Percentiles rank a stretch among this genome's conserved stretches.
phyloP scores from a whole-genome alignment of 495 filamentous ascomycete species.

The Aspergillus campestris region DNA sequence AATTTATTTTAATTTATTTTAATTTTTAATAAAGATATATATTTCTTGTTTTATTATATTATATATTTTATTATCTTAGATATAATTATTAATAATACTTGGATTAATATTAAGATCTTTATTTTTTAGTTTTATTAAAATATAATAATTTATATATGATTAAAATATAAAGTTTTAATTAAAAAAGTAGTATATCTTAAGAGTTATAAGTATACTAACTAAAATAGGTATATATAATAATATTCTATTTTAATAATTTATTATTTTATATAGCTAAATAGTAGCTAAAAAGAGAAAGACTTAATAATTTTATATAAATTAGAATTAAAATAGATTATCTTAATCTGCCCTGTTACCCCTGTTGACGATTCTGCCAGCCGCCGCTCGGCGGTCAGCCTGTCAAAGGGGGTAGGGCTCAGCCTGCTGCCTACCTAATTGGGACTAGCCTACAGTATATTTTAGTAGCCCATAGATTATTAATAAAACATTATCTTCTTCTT shows the following conservation, averaged over 20 bases:
- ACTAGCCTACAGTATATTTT: neutral
- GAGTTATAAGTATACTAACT: too few relatives aligned
- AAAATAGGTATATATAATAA: too few relatives aligned
- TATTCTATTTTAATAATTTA: too few relatives aligned
- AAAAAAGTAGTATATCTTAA: conserved; percentile 4
- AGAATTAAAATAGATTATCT: neutral
- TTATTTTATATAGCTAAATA: too few relatives aligned
- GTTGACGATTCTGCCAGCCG: neutral
- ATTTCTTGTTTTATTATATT: too few relatives aligned
- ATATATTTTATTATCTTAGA: conserved; percentile 1
- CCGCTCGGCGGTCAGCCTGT: too few relatives aligned
- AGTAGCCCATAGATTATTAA: neutral
- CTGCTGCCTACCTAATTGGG: neutral
- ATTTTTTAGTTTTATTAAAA: conserved; percentile 1
- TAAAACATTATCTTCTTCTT: too few relatives aligned
- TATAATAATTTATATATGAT: conserved; percentile 2
- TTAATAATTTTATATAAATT: neutral
- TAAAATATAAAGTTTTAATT: conserved; percentile 9
- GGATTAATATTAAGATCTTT: conserved; percentile 1
- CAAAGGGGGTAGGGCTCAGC: neutral
- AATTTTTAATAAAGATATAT: neutral
- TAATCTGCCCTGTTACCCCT: neutral
- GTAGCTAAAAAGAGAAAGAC: too few relatives aligned
- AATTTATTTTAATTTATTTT: neutral
- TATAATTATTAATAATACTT: conserved; percentile 2